These are phyloP conservation scores for Malus fusca DNA, from an alignment of 306 rosid species.

Conservation along the genomic window DNA sequence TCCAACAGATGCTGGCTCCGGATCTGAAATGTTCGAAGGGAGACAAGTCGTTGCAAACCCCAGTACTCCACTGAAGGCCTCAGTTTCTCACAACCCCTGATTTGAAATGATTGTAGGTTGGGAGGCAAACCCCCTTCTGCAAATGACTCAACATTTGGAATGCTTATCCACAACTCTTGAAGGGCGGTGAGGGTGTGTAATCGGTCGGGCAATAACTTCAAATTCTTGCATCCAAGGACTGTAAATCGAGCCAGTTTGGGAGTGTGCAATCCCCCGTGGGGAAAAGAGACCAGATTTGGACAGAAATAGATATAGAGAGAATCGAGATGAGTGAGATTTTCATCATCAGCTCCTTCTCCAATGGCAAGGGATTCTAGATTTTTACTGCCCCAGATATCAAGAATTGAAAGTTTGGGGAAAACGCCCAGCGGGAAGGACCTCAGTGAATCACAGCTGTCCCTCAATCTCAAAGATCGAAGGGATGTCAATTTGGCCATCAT, in stretches of 20 bases:
- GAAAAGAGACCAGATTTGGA: slow-evolving; percentile 25
- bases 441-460: not conserved
- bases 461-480: accelerated
- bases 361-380: not conserved
- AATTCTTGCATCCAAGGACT: accelerated
- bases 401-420: not conserved
- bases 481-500: not conserved
- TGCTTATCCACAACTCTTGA: accelerated
- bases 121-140: not conserved
- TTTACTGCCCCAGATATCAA: accelerated
- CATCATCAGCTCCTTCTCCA: not conserved
- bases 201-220: not conserved
- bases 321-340: not conserved
- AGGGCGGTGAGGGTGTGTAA: not conserved
- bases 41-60: not conserved
- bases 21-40: not conserved
- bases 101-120: accelerated
- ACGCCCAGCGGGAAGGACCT: not conserved
- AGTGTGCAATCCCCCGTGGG: slow-evolving; percentile 23
- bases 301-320: not conserved
- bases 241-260: not conserved
- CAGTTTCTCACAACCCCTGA: accelerated
- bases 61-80: not conserved
- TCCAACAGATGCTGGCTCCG: not conserved
- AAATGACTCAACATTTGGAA: not conserved